Conservation (phyloP, 2,329 filamentous ascomycete genomes). For the Fusarium paranaense region DNA sequence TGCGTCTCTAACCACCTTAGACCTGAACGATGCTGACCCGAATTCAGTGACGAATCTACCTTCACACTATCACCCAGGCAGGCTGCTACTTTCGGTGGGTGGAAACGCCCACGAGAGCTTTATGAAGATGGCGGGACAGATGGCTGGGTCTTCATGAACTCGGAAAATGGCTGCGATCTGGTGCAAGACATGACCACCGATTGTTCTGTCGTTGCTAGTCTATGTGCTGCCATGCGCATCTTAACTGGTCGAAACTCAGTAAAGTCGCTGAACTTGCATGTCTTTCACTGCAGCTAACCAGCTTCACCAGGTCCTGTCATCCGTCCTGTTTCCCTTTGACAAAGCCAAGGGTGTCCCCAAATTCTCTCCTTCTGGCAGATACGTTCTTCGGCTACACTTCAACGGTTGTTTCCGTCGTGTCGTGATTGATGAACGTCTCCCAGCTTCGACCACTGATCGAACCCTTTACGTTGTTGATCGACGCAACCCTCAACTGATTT, state of each 20-base stretch:
- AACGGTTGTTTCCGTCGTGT: constrained; percentile 93
- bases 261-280: constrained; percentile 40
- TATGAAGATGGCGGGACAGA: constrained; percentile 41
- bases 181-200: constrained; percentile 97
- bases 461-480: constrained; percentile 90
- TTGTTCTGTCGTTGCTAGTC: constrained; percentile 95
- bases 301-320: constrained; percentile 70
- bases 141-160: constrained; percentile 65
- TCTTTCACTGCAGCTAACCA: constrained; percentile 4
- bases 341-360: constrained; percentile 65
- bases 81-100: constrained; percentile 80
- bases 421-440: constrained; percentile 88
- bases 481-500: constrained; percentile 82
- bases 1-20: not conserved
- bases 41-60: constrained; percentile 71
- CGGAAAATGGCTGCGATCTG: constrained; percentile 75
- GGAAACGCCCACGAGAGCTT: constrained; percentile 82
- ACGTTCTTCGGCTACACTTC: constrained; percentile 92
- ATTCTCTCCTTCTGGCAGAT: constrained; percentile 85
- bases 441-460: constrained; percentile 78
- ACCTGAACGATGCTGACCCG: constrained; percentile 2
- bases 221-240: constrained; percentile 82
- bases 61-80: constrained; percentile 82
- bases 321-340: constrained; percentile 82
- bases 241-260: constrained; percentile 77